phyloP scores from a whole-genome alignment of 2,329 filamentous ascomycete genomes.

The Penicillium digitatum region DNA sequence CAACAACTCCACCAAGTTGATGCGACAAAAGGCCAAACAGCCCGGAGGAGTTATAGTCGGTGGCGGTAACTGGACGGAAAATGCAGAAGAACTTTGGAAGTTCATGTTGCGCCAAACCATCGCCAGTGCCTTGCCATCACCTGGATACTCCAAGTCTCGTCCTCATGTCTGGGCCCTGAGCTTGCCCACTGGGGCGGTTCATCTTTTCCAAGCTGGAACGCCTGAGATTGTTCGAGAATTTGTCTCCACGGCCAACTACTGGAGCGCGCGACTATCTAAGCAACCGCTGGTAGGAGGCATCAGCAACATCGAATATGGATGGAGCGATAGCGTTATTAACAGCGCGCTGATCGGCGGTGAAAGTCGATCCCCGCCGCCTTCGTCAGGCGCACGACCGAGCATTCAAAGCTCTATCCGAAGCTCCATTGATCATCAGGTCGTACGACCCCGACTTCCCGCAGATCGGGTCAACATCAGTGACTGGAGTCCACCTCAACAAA shows the following conservation, averaged over 20 bases:
- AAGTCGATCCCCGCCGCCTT: conserved; percentile 30
- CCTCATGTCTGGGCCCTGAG: conserved; percentile 94
- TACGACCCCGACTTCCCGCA: conserved; percentile 69
- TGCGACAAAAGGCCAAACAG: conserved; percentile 58
- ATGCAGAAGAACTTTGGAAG: conserved; percentile 80
- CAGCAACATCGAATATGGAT: conserved; percentile 96
- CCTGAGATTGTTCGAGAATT: conserved; percentile 93
- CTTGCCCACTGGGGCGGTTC: conserved; percentile 85
- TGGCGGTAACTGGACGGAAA: conserved; percentile 97
- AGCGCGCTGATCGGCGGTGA: conserved; percentile 65
- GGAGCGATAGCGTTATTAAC: conserved; percentile 79
- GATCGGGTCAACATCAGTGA: conserved; percentile 81
- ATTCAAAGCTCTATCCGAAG: conserved; percentile 61
- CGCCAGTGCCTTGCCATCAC: conserved; percentile 80
- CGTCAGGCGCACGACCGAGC: conserved; percentile 48
- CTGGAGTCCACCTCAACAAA: conserved; percentile 85
- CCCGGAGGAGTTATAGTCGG: conserved; percentile 69
- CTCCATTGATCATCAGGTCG: conserved; percentile 62
- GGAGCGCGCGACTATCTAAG: conserved; percentile 90
- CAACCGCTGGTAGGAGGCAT: conserved; percentile 89
- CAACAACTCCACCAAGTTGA: conserved; percentile 68
- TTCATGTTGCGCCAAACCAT: conserved; percentile 89
- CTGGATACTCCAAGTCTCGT: conserved; percentile 84
- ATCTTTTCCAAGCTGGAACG: conserved; percentile 97
- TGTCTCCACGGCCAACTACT: conserved; percentile 92